Percentiles rank a stretch among this genome's conserved stretches.
Conservation (phyloP, 192 early-diverging fungal genomes). For the Backusella sp. region DNA sequence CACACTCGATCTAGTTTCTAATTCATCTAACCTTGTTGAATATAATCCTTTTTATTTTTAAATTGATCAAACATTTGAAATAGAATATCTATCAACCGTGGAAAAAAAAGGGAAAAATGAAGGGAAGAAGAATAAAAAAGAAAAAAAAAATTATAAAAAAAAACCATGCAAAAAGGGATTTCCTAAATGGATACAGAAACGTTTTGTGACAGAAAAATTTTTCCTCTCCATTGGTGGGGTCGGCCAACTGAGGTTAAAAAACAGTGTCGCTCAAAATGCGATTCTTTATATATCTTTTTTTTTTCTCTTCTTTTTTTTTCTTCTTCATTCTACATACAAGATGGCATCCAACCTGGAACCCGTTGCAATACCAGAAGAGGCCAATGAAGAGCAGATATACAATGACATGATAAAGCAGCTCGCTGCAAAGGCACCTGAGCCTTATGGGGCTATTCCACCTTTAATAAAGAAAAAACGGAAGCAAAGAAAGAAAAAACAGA, state of each 20-base stretch:
- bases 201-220: not conserved
- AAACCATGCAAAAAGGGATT: not conserved
- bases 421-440: constrained; percentile 20
- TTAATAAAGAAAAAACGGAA: constrained; percentile 12
- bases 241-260: not conserved
- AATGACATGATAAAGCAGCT: constrained; percentile 27
- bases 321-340: not conserved
- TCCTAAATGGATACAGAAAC: not conserved
- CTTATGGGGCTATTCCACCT: constrained; percentile 31
- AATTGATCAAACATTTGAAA: not conserved
- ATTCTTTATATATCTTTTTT: not conserved
- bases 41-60: not conserved
- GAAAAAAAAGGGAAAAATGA: not conserved
- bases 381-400: constrained; percentile 10
- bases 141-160: not conserved
- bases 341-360: not conserved
- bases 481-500: constrained; percentile 8
- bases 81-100: not conserved
- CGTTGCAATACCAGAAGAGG: not conserved
- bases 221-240: not conserved
- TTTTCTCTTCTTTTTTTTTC: not conserved
- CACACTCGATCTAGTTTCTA: not conserved
- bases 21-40: not conserved
- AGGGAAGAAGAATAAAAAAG: not conserved
- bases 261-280: not conserved